These are phyloP conservation scores for Amanita fuliginea DNA, from an alignment of 768 basidiomycete genomes.

Conservation along the genomic window DNA sequence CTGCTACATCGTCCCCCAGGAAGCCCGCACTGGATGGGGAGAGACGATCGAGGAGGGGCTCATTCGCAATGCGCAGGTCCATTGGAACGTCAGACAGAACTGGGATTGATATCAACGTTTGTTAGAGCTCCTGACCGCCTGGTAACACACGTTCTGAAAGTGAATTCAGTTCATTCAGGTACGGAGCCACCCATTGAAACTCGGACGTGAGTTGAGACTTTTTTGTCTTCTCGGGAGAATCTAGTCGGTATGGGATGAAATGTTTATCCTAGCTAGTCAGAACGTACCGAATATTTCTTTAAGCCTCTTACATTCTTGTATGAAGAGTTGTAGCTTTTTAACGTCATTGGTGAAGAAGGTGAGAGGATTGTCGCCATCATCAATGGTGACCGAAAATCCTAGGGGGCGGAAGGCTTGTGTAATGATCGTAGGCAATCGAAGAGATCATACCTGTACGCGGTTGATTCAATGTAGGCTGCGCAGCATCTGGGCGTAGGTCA, in stretches of 20 bases:
- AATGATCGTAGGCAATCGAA: not conserved
- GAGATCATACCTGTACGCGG: slow-evolving; percentile 28
- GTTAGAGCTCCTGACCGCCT: not conserved
- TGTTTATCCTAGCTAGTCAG: not conserved
- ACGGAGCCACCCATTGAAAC: slow-evolving; percentile 3
- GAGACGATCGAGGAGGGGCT: slow-evolving; percentile 41
- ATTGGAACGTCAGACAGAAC: slow-evolving; percentile 30
- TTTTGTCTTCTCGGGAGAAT: slow-evolving; percentile 1
- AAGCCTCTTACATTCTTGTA: slow-evolving; percentile 47
- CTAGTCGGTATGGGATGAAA: not conserved
- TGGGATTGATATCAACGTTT: slow-evolving; percentile 10
- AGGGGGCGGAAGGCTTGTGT: not conserved
- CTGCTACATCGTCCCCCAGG: slow-evolving; percentile 47
- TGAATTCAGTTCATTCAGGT: slow-evolving; percentile 3
- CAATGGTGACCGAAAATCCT: slow-evolving; percentile 50
- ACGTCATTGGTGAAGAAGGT: slow-evolving; percentile 38
- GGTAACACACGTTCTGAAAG: slow-evolving; percentile 2
- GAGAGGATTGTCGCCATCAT: slow-evolving; percentile 21
- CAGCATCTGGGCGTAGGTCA: slow-evolving; percentile 17
- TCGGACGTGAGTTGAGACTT: slow-evolving; percentile 1
- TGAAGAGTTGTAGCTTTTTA: slow-evolving; percentile 31
- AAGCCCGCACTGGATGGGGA: slow-evolving; percentile 52
- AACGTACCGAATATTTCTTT: slow-evolving; percentile 37
- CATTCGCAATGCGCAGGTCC: slow-evolving; percentile 43
- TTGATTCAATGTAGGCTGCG: slow-evolving; percentile 19